Evolutionary conservation across 352 stramenopile genomes (phyloP).

Genomic region (Aphanomyces euteiches): DNA sequence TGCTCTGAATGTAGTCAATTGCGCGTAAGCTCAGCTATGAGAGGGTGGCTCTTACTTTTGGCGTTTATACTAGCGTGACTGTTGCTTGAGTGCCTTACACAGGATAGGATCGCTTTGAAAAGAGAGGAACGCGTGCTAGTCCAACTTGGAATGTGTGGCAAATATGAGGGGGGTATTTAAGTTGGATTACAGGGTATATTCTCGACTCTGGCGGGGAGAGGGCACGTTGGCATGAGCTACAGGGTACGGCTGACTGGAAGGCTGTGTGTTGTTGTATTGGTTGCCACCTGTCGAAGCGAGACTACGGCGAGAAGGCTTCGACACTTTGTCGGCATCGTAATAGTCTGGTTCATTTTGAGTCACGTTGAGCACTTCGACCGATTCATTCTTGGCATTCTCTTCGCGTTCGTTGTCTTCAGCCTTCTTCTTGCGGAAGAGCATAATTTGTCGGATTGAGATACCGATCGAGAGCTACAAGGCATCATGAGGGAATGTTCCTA

Average conservation of each 20-base stretch:
- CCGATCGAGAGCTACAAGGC: slow-evolving; percentile 24
- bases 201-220: slow-evolving; percentile 23
- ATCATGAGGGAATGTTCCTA: background rate
- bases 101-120: no score
- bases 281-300: background rate
- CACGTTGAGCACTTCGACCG: slow-evolving; percentile 27
- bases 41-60: no score
- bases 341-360: slow-evolving; percentile 18
- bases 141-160: no score
- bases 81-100: no score
- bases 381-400: slow-evolving; percentile 10
- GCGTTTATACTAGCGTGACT: no score
- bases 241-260: slow-evolving; percentile 16
- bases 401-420: slow-evolving; percentile 19
- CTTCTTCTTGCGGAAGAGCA: slow-evolving; percentile 27
- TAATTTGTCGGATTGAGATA: slow-evolving; percentile 24
- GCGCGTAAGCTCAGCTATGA: no score
- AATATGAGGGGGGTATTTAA: no score
- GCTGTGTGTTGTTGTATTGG: background rate
- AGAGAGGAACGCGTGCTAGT: no score
- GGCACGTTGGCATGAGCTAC: slow-evolving; percentile 4
- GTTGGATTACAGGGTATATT: slow-evolving; percentile 25
- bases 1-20: no score
- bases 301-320: background rate
- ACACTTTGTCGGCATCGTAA: slow-evolving; percentile 14